Percentiles rank a stretch among this genome's conserved stretches.
phyloP scores from a whole-genome alignment of 169 alveolate species.

The Cystoisospora suis region DNA sequence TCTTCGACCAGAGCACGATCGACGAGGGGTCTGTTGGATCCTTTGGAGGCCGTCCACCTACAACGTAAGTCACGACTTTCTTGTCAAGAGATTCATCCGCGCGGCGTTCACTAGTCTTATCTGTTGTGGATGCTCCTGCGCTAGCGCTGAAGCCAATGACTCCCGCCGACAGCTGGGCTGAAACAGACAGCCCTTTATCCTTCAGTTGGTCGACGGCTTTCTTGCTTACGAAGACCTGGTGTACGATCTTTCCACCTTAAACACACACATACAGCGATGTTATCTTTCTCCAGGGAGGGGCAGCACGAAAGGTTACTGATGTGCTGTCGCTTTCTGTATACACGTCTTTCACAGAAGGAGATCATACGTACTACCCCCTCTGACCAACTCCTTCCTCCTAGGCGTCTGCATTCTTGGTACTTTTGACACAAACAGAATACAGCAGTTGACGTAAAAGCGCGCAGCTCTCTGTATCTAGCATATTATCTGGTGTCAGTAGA shows the following conservation, averaged over 20 bases:
- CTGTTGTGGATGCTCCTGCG: neutral
- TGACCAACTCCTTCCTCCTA: no score
- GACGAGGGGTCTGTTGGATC: constrained; percentile 41
- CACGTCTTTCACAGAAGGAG: no score
- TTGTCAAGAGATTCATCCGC: neutral
- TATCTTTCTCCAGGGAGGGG: no score
- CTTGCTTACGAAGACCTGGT: neutral
- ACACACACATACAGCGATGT: neutral
- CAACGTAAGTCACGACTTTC: neutral
- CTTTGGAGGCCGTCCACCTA: constrained; percentile 62
- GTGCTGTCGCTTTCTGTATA: no score
- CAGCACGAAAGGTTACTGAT: no score
- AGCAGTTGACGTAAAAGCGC: no score
- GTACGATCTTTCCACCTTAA: neutral
- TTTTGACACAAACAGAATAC: no score
- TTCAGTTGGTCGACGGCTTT: neutral
- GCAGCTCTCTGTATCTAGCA: no score
- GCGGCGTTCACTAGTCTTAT: neutral
- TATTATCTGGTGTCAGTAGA: no score
- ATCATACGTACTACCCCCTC: no score
- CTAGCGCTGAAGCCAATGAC: neutral
- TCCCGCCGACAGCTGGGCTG: neutral
- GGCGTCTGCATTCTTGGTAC: no score
- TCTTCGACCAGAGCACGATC: constrained; percentile 44
- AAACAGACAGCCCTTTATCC: neutral